These are phyloP conservation scores for Nicotiana attenuata DNA, from an alignment of 257 asterid species.

Conservation along the genomic window DNA sequence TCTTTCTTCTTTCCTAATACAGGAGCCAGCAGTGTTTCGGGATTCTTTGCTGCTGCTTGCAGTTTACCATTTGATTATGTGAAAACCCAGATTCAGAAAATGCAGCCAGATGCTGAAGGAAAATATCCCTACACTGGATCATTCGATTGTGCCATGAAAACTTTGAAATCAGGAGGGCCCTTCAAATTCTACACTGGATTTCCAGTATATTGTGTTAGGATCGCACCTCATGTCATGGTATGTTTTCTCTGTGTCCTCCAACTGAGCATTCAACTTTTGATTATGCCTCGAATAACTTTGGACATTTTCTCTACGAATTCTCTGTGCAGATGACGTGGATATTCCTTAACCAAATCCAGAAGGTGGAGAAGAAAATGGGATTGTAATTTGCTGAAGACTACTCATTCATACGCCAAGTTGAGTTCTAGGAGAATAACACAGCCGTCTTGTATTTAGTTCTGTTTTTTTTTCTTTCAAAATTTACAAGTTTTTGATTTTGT, in stretches of 20 bases:
- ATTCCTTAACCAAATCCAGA: slow-evolving; percentile 81
- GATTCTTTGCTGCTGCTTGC: slow-evolving; percentile 87
- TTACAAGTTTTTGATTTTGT: not conserved
- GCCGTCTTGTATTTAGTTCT: not conserved
- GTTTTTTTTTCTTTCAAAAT: too few species aligned
- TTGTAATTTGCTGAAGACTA: slow-evolving; percentile 18
- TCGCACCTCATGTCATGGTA: slow-evolving; percentile 99
- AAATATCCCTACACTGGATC: slow-evolving; percentile 80
- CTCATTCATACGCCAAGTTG: not conserved
- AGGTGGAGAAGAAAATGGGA: slow-evolving; percentile 50
- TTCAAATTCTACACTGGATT: slow-evolving; percentile 83
- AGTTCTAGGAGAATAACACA: not conserved
- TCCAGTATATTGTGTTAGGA: slow-evolving; percentile 83
- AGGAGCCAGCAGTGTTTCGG: slow-evolving; percentile 87
- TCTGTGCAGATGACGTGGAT: slow-evolving; percentile 87
- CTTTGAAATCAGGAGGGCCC: slow-evolving; percentile 72
- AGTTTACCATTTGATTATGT: slow-evolving; percentile 91
- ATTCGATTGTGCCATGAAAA: slow-evolving; percentile 64
- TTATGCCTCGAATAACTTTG: too few species aligned
- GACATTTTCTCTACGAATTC: not conserved
- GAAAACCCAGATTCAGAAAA: slow-evolving; percentile 88
- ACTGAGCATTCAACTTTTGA: not conserved
- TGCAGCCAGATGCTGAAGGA: slow-evolving; percentile 86
- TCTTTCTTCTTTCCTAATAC: not conserved
- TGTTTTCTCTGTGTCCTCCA: slow-evolving; percentile 11